Evolutionary conservation across 495 filamentous ascomycete species (phyloP), one percentile per base, ranked within the genome.

Genomic region (Trichocladium uniseriatum): DNA sequence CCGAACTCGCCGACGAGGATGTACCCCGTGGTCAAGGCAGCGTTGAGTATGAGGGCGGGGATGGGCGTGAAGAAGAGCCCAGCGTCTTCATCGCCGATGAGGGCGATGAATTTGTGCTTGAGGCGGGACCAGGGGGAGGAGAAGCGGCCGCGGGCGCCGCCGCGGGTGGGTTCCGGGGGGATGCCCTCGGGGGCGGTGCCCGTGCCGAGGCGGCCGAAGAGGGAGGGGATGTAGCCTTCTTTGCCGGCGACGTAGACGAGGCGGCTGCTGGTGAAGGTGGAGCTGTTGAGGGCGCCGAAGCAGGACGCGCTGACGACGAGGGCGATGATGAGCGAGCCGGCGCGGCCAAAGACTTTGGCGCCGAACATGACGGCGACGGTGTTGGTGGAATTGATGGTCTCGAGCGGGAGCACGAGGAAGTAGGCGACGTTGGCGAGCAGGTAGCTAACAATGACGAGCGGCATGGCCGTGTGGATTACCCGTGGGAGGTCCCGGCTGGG

Each of bases 381-480:
- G 69, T 95, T 94, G 61, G 78, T 81, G 16, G 80, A 81, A 62
- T 89, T 85, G 68, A 96, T 90, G 28, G 78, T 74, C 1, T 72
- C 71, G 53, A 83, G 73, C 3, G 92, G 89, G n/a, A 98, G 79
- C 24, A 98, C 92, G 42, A 98, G 79, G 71, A 96, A 94, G 67
- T 98, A 98, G 31, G 87, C 75, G 18, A 95, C 61, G 67, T 96
- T 97, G 51, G 90, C 89, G 43, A 95, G 75, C 49, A 97, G 72
- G 68, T 98, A 98, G 55, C 78, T 86, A 31, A 86, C 45, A 52
- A 97, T 96, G 46, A 98, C 92, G 29, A 96, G 70, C 3, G 94
- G 91, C 81, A 98, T 94, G 20, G 91, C 89, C 15, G 89, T 96
- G 66, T 97, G 92, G 52, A 98, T 96, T 18, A 95, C 89, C 5